These are phyloP conservation scores for Puccinia hordei DNA, from an alignment of 1,284 basidiomycete species.

Conservation along the genomic window DNA sequence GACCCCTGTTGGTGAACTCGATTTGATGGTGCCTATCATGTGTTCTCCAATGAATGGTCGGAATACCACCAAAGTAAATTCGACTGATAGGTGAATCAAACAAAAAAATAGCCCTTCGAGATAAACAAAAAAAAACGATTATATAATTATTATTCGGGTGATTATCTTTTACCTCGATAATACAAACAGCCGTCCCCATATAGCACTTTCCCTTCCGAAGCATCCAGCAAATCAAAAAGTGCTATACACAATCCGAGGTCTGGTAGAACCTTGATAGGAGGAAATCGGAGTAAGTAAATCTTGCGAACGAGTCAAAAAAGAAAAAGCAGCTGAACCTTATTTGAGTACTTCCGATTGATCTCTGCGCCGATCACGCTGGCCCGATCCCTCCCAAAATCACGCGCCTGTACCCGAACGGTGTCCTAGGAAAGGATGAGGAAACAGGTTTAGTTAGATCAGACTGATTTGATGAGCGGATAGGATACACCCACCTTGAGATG, in stretches of 20 bases:
- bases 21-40: conserved; percentile 46
- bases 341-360: conserved; percentile 47
- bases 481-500: conserved; percentile 16
- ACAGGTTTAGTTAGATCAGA: not conserved
- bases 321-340: conserved; percentile 21
- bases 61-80: conserved; percentile 50
- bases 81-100: conserved; percentile 7
- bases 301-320: not conserved
- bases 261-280: conserved; percentile 30
- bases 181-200: conserved; percentile 51
- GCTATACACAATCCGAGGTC: conserved; percentile 45
- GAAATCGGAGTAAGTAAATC: not conserved
- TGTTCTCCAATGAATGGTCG: conserved; percentile 48
- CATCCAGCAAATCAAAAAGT: conserved; percentile 38
- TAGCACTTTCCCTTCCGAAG: conserved; percentile 47
- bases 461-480: not conserved
- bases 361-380: conserved; percentile 31
- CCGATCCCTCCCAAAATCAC: conserved; percentile 48
- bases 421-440: conserved; percentile 21
- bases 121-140: not conserved
- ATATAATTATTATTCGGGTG: not conserved
- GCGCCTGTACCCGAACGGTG: conserved; percentile 40
- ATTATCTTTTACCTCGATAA: conserved; percentile 25
- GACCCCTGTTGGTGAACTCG: conserved; percentile 39
- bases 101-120: not conserved